Evolutionary conservation across 1,284 basidiomycete genomes (phyloP), one percentile per base, ranked within the genome.

Genomic region (Trametes sp.): DNA sequence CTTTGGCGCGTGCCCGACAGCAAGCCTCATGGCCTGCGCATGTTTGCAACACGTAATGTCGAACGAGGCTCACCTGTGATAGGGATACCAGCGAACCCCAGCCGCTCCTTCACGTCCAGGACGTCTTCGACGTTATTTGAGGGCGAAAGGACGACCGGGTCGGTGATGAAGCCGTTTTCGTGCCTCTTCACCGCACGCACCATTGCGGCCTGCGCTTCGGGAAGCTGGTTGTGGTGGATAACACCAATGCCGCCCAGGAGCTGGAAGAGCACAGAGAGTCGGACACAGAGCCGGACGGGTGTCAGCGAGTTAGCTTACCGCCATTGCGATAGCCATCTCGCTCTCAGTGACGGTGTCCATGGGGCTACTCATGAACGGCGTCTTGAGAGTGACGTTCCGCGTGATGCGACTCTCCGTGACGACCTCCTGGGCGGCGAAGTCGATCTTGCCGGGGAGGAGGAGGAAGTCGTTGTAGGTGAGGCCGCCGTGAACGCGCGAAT

Each of bases 291-390:
- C 56, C 57, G 57, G 36, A 54, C 29, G 31, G 55, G 70, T 38
- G 66, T 57, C 64, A 62, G 61, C 50, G 36, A 54, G 65, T 29
- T 48, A 62, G 79, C 90, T 80, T 75, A 93, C 92, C 70, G 96
- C 96, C 84, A 98, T 90, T 50, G 92, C 84, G 74, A 99, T 98
- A 56, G 97, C 97, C 96, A 99, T 99, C 71, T 96, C 90, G 65
- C 87, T 88, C 81, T 98, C 97, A 3, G 98, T 99, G 69, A 99
- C 97, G 35, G 97, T 99, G 82, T 99, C 97, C 97, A 99, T 99
- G 45, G 98, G 97, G 63, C 95, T 97, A 76, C 95, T 98, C 81
- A 98, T 84, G 81, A 99, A 98, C 0, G 98, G 97, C 0, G 96
- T 96, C 81, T 96, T 98, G 73, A 99, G 86, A 45, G 86, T 82